Base-by-base conservation (phyloP, 2,329 filamentous ascomycete species). In the Penicillium frequentans region DNA sequence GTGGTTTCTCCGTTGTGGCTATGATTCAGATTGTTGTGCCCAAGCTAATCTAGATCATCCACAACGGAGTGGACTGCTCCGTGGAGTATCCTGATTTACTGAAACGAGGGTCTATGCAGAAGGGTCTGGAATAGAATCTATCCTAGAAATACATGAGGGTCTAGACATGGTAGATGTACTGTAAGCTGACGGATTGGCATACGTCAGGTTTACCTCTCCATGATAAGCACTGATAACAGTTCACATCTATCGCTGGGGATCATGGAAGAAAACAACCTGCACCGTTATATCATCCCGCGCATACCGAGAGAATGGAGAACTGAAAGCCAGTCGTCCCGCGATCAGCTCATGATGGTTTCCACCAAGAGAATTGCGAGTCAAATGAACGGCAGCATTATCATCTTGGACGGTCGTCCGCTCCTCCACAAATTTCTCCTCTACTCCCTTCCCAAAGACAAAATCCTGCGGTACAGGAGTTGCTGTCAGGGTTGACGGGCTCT, bases 301-400 rank as follows among this genome's bases (percentile, higher is more conserved):
- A 58, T 72, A 67, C 46, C 80, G 60, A 5, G 70, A 67, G 23
- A 60, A 66, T 5, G 70, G 70, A 49, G 62, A 49, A 7, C 42
- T 55, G 27, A 67, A 66, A 3, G 66, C 68, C 54, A 75, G 62
- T 48, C 66, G 62, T 3, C 69, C 71, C 19, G 67, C 62, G 13
- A 74, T 56, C 64, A 70, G 47, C 52, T 74, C 73, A 31, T 72
- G 66, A 54, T 75, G 63, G 29, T 73, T 78, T 0, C 82, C 82
- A 8, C 82, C 82, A 44, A 84, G 71, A 2, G 81, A 79, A 63
- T 84, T 84, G 49, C 79, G 74, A 51, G 80, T 70, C 16, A 85
- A 68, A 69, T 83, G 82, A 3, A 79, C 76, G 0, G 82, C 82
- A 3, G 72, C 81, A 56, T 84, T 81, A 3, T 81, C 76, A 59